These are phyloP conservation scores for Diutina siamensis DNA, from an alignment of 1,139 yeast species.

Conservation along the genomic window DNA sequence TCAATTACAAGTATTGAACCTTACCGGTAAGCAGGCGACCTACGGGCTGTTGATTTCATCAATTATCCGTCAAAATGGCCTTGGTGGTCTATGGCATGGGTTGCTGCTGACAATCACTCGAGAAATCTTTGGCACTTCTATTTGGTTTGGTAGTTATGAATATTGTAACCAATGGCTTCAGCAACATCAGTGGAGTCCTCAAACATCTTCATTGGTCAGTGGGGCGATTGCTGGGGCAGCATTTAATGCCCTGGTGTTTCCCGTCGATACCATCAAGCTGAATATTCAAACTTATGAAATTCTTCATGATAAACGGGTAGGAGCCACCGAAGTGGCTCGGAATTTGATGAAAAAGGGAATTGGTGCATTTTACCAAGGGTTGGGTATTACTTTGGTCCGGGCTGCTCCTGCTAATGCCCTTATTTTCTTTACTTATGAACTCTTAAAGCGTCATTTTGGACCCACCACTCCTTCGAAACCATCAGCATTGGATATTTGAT, in stretches of 20 bases:
- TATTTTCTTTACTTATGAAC: conserved; percentile 71
- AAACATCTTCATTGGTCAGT: conserved; percentile 28
- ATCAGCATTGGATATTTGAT: not conserved
- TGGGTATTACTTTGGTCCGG: conserved; percentile 70
- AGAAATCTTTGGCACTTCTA: conserved; percentile 83
- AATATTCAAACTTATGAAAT: conserved; percentile 55
- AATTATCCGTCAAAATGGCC: conserved; percentile 40
- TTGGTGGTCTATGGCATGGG: conserved; percentile 64
- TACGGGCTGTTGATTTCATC: conserved; percentile 28
- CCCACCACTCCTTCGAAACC: not conserved
- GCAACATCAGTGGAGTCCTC: conserved; percentile 28
- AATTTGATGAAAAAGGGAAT: conserved; percentile 7
- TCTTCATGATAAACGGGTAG: conserved; percentile 18
- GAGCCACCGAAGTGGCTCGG: conserved; percentile 1
- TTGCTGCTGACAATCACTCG: conserved; percentile 74
- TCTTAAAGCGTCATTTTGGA: conserved; percentile 33
- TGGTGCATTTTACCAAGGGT: conserved; percentile 65
- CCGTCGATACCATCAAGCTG: conserved; percentile 79
- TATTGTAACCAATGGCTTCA: conserved; percentile 21
- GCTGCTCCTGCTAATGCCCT: conserved; percentile 88
- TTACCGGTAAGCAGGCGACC: conserved; percentile 13
- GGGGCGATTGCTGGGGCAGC: conserved; percentile 85
- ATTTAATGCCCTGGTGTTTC: conserved; percentile 72
- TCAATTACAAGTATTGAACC: conserved; percentile 66
- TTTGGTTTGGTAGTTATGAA: conserved; percentile 92